Conservation (phyloP, 2,329 filamentous ascomycete species). For the Aphanoascus verrucosus region DNA sequence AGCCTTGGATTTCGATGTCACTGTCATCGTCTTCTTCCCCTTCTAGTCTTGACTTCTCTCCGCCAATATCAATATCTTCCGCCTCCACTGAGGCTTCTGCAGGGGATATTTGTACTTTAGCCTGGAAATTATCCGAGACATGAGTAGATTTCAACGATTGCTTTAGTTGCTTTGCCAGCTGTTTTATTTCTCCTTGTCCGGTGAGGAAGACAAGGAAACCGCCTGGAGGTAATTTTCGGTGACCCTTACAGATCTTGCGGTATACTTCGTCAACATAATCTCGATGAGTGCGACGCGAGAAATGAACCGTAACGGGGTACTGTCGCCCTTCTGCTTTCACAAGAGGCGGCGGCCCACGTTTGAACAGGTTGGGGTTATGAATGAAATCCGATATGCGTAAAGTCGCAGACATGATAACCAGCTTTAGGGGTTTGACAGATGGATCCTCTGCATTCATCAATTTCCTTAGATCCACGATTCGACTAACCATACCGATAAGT, state of each 20-base stretch:
- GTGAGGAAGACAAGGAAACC: constrained; percentile 92
- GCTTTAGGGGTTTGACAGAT: constrained; percentile 66
- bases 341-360: constrained; percentile 61
- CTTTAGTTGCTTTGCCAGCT: constrained; percentile 69
- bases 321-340: constrained; percentile 86
- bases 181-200: constrained; percentile 79
- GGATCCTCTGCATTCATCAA: constrained; percentile 63
- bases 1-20: constrained; percentile 50
- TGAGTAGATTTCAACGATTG: constrained; percentile 50
- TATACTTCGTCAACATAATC: constrained; percentile 90
- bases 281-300: constrained; percentile 66
- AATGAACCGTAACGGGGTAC: constrained; percentile 81
- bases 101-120: constrained; percentile 63
- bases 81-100: constrained; percentile 68
- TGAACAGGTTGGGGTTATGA: constrained; percentile 70
- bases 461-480: constrained; percentile 74
- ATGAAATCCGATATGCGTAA: constrained; percentile 83
- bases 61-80: constrained; percentile 76
- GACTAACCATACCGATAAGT: constrained; percentile 90
- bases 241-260: constrained; percentile 73
- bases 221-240: constrained; percentile 79
- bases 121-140: constrained; percentile 43
- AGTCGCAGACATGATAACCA: constrained; percentile 97
- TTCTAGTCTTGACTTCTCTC: constrained; percentile 37
- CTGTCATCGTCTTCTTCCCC: constrained; percentile 47